These are phyloP conservation scores for Conticribra guillardii DNA, from an alignment of 108 stramenopile species.

Conservation along the genomic window DNA sequence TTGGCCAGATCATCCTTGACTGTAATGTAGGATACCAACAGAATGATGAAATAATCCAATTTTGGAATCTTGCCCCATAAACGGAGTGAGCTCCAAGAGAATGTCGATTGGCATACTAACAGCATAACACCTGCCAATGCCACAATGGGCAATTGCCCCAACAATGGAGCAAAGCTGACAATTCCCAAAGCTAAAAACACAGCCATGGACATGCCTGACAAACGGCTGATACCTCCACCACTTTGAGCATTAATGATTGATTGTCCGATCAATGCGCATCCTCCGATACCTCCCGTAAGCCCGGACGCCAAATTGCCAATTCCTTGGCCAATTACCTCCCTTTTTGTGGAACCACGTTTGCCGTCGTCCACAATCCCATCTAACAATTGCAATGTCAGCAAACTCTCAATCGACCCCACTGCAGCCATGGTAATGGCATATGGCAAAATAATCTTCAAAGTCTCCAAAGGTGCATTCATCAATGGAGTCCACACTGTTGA, in stretches of 20 bases:
- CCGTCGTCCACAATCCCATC: constrained; percentile 85
- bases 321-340: constrained; percentile 77
- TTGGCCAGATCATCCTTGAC: constrained; percentile 72
- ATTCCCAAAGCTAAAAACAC: constrained; percentile 74
- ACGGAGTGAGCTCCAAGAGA: constrained; percentile 75
- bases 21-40: constrained; percentile 63
- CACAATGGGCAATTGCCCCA: constrained; percentile 73
- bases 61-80: constrained; percentile 72
- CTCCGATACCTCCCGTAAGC: constrained; percentile 80
- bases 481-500: constrained; percentile 43
- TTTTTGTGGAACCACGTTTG: constrained; percentile 64
- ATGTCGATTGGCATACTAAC: constrained; percentile 80
- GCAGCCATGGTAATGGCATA: constrained; percentile 80
- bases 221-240: constrained; percentile 68
- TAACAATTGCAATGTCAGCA: constrained; percentile 80
- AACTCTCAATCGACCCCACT: constrained; percentile 73
- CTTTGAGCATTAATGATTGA: constrained; percentile 78
- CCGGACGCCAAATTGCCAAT: constrained; percentile 72
- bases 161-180: constrained; percentile 68
- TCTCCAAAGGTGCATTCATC: constrained; percentile 58
- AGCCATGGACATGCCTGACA: constrained; percentile 79
- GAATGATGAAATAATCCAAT: constrained; percentile 74
- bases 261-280: constrained; percentile 87
- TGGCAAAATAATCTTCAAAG: constrained; percentile 60
- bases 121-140: constrained; percentile 81